Percentiles rank a stretch among this genome's conserved stretches.
Conservation (phyloP, 225 moss, liverwort and hornwort genomes). For the Asterella californica region DNA sequence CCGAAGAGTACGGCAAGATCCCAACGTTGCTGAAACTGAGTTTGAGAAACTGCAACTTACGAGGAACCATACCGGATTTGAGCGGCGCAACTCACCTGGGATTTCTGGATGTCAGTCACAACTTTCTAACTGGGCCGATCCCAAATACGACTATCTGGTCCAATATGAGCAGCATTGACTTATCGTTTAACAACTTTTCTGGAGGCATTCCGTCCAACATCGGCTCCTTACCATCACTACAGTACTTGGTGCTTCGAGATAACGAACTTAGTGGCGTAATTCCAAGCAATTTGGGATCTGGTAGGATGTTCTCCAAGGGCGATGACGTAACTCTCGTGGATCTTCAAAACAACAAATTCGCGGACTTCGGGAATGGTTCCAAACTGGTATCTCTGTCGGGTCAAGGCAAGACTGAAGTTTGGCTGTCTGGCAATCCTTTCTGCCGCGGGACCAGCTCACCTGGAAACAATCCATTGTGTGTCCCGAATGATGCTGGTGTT, state of each 20-base stretch:
- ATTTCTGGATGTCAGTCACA: constrained; percentile 37
- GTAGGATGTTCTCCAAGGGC: not conserved
- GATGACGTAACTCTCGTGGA: constrained; percentile 22
- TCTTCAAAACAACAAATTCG: constrained; percentile 31
- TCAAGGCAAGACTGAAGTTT: constrained; percentile 15
- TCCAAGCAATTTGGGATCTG: constrained; percentile 22
- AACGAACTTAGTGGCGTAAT: constrained; percentile 31
- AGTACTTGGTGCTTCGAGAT: constrained; percentile 26
- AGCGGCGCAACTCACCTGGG: constrained; percentile 13
- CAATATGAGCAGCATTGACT: constrained; percentile 35
- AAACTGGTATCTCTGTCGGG: constrained; percentile 17
- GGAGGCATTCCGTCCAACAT: constrained; percentile 28
- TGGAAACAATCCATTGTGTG: constrained; percentile 25
- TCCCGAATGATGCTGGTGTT: constrained; percentile 10
- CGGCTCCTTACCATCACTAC: constrained; percentile 22
- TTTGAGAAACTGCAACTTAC: constrained; percentile 37
- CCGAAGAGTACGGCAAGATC: constrained; percentile 27
- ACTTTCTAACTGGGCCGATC: constrained; percentile 28
- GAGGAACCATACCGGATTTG: constrained; percentile 33
- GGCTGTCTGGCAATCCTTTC: constrained; percentile 39
- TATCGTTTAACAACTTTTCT: constrained; percentile 31
- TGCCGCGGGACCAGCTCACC: constrained; percentile 15
- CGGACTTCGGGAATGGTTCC: constrained; percentile 25
- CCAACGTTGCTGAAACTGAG: constrained; percentile 28
- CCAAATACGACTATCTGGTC: constrained; percentile 4